Evolutionary conservation across 352 stramenopile species (phyloP).

Genomic region (Phytophthora rubi): DNA sequence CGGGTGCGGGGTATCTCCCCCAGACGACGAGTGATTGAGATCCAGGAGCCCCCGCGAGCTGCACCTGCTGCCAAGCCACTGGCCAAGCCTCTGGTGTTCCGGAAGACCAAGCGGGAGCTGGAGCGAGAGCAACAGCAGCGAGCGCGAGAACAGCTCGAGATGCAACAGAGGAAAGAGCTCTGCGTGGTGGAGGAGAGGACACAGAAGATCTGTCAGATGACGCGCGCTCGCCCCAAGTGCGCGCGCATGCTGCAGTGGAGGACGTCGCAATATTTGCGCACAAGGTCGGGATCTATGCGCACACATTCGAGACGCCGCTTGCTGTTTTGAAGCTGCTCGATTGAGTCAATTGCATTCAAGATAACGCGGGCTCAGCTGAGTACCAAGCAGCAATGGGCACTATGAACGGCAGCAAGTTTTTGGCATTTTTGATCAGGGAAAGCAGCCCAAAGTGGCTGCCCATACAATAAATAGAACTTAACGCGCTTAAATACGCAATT

Average conservation of each 20-base stretch:
- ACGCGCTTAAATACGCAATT: conserved; percentile 28
- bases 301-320: conserved; percentile 41
- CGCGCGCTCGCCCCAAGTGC: conserved; percentile 21
- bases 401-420: conserved; percentile 25
- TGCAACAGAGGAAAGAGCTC: conserved; percentile 27
- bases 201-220: neutral
- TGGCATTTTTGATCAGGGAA: conserved; percentile 20
- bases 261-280: conserved; percentile 12
- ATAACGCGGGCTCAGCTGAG: neutral
- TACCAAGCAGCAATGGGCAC: neutral
- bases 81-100: conserved; percentile 50
- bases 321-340: conserved; percentile 40
- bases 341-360: neutral
- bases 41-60: conserved; percentile 7
- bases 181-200: conserved; percentile 5
- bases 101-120: conserved; percentile 64
- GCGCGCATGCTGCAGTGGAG: conserved; percentile 34
- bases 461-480: conserved; percentile 45
- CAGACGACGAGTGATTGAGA: conserved; percentile 6
- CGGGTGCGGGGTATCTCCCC: conserved; percentile 12
- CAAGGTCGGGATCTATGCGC: conserved; percentile 24
- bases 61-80: conserved; percentile 21
- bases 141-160: conserved; percentile 25
- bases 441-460: neutral
- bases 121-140: conserved; percentile 42